Evolutionary conservation across 2,329 filamentous ascomycete genomes (phyloP).

Genomic region (Colletotrichum plurivorum): DNA sequence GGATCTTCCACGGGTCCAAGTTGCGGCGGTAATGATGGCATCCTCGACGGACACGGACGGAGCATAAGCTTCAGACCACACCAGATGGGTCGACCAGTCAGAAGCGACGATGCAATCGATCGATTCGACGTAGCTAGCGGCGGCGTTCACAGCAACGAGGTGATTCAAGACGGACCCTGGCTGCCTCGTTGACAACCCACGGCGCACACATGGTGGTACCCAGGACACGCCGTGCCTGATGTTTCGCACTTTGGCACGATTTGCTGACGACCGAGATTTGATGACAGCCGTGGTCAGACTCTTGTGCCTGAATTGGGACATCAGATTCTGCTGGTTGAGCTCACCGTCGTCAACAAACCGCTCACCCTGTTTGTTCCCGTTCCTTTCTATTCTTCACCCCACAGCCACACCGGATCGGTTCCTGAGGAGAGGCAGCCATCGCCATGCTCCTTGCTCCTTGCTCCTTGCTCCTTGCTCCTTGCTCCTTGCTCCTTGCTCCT

Average conservation of each 20-base stretch:
- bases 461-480: not conserved
- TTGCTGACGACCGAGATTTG: not conserved
- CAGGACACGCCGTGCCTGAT: not conserved
- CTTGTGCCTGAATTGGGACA: not conserved
- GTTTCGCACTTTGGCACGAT: not conserved
- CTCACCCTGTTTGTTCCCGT: not conserved
- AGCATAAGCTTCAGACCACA: slow-evolving; percentile 9
- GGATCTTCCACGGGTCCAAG: slow-evolving; percentile 12
- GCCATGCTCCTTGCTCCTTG: not conserved
- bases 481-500: no score
- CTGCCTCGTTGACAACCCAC: not conserved
- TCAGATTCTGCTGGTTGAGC: not conserved
- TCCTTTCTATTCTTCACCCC: not conserved
- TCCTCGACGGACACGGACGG: slow-evolving; percentile 17
- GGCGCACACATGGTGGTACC: slow-evolving; percentile 1
- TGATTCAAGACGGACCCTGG: slow-evolving; percentile 21
- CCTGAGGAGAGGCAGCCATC: not conserved
- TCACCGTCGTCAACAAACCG: slow-evolving; percentile 3
- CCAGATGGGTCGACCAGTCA: slow-evolving; percentile 28
- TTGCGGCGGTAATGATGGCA: slow-evolving; percentile 1
- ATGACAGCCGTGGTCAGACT: not conserved
- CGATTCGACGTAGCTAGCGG: slow-evolving; percentile 8
- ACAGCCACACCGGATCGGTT: no score
- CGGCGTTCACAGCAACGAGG: slow-evolving; percentile 22
- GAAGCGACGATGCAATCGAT: not conserved